Conservation (phyloP, 2,329 filamentous ascomycete genomes). For the Aspergillus pseudoglaucus region DNA sequence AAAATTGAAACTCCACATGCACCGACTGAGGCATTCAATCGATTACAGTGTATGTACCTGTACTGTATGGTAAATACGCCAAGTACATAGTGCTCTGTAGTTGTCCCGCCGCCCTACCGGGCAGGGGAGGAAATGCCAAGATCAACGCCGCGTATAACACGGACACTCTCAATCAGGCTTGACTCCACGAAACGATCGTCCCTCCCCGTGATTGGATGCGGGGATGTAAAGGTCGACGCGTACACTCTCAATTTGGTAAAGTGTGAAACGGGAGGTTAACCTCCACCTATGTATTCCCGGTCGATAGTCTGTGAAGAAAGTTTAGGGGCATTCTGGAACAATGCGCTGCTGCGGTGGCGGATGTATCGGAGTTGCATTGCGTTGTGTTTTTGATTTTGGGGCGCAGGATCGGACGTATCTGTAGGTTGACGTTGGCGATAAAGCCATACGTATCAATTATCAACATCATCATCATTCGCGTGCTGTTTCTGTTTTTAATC, state of each 20-base stretch:
- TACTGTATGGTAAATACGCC: background rate
- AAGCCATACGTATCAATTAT: background rate
- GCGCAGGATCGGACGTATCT: background rate
- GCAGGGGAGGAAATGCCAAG: conserved; percentile 17
- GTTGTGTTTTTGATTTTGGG: background rate
- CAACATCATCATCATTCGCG: background rate
- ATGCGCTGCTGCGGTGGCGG: background rate
- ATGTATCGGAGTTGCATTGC: background rate
- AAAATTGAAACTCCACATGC: no score
- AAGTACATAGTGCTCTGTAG: background rate
- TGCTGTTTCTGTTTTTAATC: background rate
- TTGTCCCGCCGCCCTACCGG: background rate
- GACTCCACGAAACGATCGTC: background rate
- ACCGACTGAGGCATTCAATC: no score
- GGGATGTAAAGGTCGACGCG: conserved; percentile 12
- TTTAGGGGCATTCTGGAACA: background rate
- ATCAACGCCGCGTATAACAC: conserved; percentile 2
- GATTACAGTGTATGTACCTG: background rate
- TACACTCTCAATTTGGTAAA: conserved; percentile 3
- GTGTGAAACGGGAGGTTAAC: background rate
- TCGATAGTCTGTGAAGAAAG: no score
- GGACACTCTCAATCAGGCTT: no score
- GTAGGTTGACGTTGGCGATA: no score
- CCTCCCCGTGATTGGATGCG: conserved; percentile 16
- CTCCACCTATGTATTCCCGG: no score